Evolutionary conservation across 2,329 filamentous ascomycete species (phyloP), one percentile per base, ranked within the genome.

Genomic region (Ascochyta rabiei): DNA sequence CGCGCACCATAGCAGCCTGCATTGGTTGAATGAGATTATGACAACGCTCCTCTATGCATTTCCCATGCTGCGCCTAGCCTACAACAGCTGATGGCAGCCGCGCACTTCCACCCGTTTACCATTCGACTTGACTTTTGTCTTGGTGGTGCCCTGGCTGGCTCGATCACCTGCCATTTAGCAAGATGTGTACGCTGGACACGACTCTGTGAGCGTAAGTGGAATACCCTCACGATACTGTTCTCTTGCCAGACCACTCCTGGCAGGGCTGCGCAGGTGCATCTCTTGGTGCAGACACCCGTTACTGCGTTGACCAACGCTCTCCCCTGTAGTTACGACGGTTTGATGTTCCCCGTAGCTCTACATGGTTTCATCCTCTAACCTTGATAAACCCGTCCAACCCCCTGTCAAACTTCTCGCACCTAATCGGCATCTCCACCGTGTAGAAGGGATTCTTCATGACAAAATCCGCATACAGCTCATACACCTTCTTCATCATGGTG

Each of bases 391-490:
- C 90, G 62, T 85, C 84, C 61, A 97, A 75, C 75, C 91, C 91
- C 66, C 93, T 83, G 75, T 99, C 95, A 79, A 97, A 99, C 66
- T 91, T 89, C 72, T 98, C 95, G 77, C 95, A 96, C 58, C 95
- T 84, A 48, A 99, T 86, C 6, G 95, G 95, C 93, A 98, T 99
- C 79, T 99, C 95, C 53, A 96, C 82, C 71, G 95, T 93, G 78
- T 98, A 98, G 73, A 99, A 99, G 1, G 95, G 95, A 75, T 99
- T 99, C 82, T 98, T 99, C 91, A 97, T 98, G 65, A 99, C 95
- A 74, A 91, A 98, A 76, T 99, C 95, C 45, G 91, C 85, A 79
- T 98, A 99, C 47, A 98, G 79, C 75, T 98, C 95, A 75, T 99
- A 98, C 67, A 97, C 88, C 75, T 86, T 89, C 72, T 86, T 84